Evolutionary conservation across 192 early-diverging fungal genomes (phyloP).

Genomic region (Podila clonocystis): DNA sequence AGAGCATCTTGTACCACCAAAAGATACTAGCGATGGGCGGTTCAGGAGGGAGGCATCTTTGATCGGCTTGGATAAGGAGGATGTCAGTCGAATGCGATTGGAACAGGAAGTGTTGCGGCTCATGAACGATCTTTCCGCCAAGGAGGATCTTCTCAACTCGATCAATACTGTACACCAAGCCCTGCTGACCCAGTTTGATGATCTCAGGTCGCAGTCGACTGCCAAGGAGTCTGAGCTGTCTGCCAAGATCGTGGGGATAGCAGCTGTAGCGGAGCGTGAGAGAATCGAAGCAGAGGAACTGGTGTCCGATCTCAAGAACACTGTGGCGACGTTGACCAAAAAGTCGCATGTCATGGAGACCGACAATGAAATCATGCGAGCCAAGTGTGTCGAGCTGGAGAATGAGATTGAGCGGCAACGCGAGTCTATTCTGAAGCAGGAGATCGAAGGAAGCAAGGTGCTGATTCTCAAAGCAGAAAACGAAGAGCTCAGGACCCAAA

Average conservation of each 20-base stretch:
- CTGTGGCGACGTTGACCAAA: slow-evolving; percentile 15
- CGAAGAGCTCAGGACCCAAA: slow-evolving; percentile 41
- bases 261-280: slow-evolving; percentile 34
- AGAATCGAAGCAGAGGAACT: slow-evolving; percentile 41
- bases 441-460: slow-evolving; percentile 41
- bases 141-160: slow-evolving; percentile 27
- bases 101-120: slow-evolving; percentile 42
- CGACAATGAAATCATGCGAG: slow-evolving; percentile 38
- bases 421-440: slow-evolving; percentile 45
- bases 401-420: slow-evolving; percentile 48
- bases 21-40: slow-evolving; percentile 7
- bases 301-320: slow-evolving; percentile 29
- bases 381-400: slow-evolving; percentile 42
- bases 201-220: slow-evolving; percentile 22
- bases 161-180: slow-evolving; percentile 37
- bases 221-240: slow-evolving; percentile 39
- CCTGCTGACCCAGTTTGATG: slow-evolving; percentile 31
- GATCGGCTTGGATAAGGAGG: slow-evolving; percentile 41
- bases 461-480: slow-evolving; percentile 41
- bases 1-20: background rate
- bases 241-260: slow-evolving; percentile 40
- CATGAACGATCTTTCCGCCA: slow-evolving; percentile 20
- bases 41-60: slow-evolving; percentile 33
- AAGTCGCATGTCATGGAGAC: slow-evolving; percentile 24
- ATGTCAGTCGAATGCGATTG: slow-evolving; percentile 42